Evolutionary conservation across 1,284 basidiomycete species (phyloP), one percentile per base, ranked within the genome.

Genomic region (Puccinia coronata): DNA sequence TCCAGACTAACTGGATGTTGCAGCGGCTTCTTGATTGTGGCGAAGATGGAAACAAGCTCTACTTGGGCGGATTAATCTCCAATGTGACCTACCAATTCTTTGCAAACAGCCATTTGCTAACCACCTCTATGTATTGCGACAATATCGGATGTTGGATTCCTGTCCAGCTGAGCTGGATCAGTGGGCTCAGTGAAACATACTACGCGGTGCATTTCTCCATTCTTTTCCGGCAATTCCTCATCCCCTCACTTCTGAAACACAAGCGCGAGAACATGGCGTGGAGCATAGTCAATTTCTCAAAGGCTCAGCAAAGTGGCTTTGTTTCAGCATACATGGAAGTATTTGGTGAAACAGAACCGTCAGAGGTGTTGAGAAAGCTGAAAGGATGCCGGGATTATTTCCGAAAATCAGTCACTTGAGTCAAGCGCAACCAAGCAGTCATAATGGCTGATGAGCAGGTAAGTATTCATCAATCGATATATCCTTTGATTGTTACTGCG

Each of bases 41-140:
- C 23, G 20, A 49, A 72, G 28, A 55, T 20, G 53, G 61, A 20
- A n/a, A n/a, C 55, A 65, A 36, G 51, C 20, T 72, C 53, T 72
- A 72, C 53, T 8, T 6, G 5, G 70, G 70, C 8, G 70, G 70
- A 1, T 34, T 72, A 28, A 36, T 72, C 6, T 72, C 49, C 16
- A 43, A 71, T 31, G 41, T 71, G 14, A 71, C 69, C 1, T 71
- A 71, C 23, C 16, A 28, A 49, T 72, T 53, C 31, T 72, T 72
- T 53, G 23, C 20, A 1, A 53, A 20, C 1, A 49, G 70, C 31
- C 55, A 72, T 34, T n/a, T 72, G 23, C 43, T 72, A 2, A 53
- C 43, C 12, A 72, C 70, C 6, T 72, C 70, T 2, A 72, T 72
- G 70, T 72, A 72, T 49, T 53, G 70, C 20, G n/a, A 72, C 4